Evolutionary conservation across 176 grass and related monocot genomes (phyloP), one percentile per base, ranked within the genome.

Genomic region (Poa pratensis): DNA sequence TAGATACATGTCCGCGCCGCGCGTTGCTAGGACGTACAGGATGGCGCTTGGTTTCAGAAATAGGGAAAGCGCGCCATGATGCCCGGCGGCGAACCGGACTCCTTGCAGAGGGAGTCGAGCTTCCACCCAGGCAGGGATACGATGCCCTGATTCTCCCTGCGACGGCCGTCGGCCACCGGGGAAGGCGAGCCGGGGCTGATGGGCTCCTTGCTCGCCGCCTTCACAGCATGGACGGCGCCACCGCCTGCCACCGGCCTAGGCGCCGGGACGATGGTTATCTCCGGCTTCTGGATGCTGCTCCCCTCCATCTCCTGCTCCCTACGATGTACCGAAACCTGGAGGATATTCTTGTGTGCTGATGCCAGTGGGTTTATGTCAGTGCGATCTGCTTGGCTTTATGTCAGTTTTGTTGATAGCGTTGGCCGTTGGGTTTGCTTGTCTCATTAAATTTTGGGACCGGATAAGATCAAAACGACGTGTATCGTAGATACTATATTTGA

Each of bases 61-160:
- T 88, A 94, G 15, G 69, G 72, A 81, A 90, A 89, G 82, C 82
- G 83, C 62, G 48, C 87, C 70, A 85, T 89, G 68, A 96, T 82
- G 82, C 30, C 24, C 32, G 84, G 55, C 48, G 82, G 72, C 20
- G 65, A 11, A 42, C 70, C 27, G 14, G 68, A 69, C 59, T 97
- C 91, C 11, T 88, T 72, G 75, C 91, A 97, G 27, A 97, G 85
- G 69, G 86, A 87, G 34, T 92, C 78, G 55, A 97, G 91, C 84
- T 97, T 97, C 91, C 94, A 97, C 76, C 79, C 94, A 9, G 94
- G 94, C 82, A 94, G 54, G 19, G 64, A 0, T 3, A 80, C 50
- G 67, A 11, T 59, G 9, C 79, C 87, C 4, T 28, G 75, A 11
- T 69, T 42, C 75, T 34, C 80, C 22, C 61, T 75, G 66, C 57